Evolutionary conservation across 371 early-diverging fungal species (phyloP), one percentile per base, ranked within the genome.

Genomic region (Paraphysoderma sedebokerense): DNA sequence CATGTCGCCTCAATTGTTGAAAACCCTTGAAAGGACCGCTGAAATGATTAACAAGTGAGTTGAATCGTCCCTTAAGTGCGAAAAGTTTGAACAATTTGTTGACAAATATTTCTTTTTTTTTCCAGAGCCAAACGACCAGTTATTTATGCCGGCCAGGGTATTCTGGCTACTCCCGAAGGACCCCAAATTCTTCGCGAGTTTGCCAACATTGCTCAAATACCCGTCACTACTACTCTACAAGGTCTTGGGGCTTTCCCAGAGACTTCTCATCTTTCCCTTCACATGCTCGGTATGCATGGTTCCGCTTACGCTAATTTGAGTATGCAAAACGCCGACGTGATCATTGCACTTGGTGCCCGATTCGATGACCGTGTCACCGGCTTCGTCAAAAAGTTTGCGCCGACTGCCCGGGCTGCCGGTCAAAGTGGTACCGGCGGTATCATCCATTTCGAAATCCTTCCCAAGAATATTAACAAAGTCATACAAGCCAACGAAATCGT

Each of bases 251-350:
- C 83, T 5, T 92, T 81, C 58, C 92, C 92, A 57, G 97, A 96
- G 64, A 54, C 67, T 48, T 82, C 89, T 59, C 82, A 84, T 19
- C 81, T 77, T 49, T 79, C 83, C 26, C 69, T 96, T 47, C 91
- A 92, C 62, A 96, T 96, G 97, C 74, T 96, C 27, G 97, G 97
- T 53, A 96, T 96, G 97, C 97, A 96, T 65, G 97, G 97, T 24
- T 73, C 82, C 41, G 90, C 82, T 27, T 96, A 91, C 62, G 97
- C 97, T 50, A 96, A 96, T 60, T 61, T 96, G 55, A 87, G 92
- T 24, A 92, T 96, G 80, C 93, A 96, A 63, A 70, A 78, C 50
- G 91, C 97, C 30, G 97, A 96, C 66, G 64, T 85, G 34, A 83
- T 96, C 50, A 71, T 96, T 58, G 87, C 92, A 20, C 75, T 96